Conservation (phyloP, 169 alveolate species). For the Plasmodium knowlesi region DNA sequence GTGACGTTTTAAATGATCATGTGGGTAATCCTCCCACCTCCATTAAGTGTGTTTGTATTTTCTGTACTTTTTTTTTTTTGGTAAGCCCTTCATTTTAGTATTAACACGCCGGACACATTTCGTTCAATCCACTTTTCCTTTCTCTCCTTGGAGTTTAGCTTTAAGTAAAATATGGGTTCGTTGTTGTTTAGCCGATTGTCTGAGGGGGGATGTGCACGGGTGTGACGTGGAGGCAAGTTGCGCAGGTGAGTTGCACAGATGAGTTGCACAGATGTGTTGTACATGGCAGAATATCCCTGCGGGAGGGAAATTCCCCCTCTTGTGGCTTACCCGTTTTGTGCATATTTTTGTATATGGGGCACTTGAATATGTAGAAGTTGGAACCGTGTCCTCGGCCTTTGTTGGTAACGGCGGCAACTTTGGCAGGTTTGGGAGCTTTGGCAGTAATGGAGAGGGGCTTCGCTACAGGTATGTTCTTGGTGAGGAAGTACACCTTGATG, state of each 20-base stretch:
- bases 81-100: slow-evolving; percentile 6
- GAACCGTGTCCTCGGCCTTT: neutral
- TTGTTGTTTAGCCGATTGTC: slow-evolving; percentile 20
- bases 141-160: slow-evolving; percentile 46
- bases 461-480: slow-evolving; percentile 7
- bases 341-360: slow-evolving; percentile 66
- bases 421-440: neutral
- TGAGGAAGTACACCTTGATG: slow-evolving; percentile 34
- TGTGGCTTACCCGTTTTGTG: slow-evolving; percentile 35
- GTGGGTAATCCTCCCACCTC: neutral
- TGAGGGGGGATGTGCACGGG: neutral
- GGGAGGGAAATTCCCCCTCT: neutral
- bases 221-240: neutral
- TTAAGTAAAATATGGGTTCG: slow-evolving; percentile 66
- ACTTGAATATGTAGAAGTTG: slow-evolving; percentile 37
- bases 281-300: neutral
- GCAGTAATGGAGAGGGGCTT: neutral
- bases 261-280: neutral
- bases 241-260: neutral
- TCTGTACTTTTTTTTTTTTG: neutral
- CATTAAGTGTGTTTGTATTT: neutral
- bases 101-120: slow-evolving; percentile 63
- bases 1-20: neutral
- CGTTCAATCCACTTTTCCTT: slow-evolving; percentile 68
- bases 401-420: neutral